Conservation (phyloP, 441 rosid genomes). For the Hura crepitans region DNA sequence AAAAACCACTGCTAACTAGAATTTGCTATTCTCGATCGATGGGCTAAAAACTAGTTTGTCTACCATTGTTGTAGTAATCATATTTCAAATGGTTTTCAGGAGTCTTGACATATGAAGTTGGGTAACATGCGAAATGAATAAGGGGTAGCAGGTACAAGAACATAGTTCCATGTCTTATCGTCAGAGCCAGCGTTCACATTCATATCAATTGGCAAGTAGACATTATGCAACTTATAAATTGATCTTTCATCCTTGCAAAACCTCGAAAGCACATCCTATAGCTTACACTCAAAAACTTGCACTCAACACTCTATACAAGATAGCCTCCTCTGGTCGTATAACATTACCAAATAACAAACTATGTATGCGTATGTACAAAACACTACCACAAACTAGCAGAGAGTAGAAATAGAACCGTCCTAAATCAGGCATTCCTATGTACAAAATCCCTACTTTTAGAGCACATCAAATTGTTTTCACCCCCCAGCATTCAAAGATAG, state of each 20-base stretch:
- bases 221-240: not conserved
- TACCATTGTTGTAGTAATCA: no score
- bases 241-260: slow-evolving; percentile 1
- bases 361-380: not conserved
- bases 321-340: slow-evolving; percentile 22
- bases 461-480: not conserved
- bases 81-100: no score
- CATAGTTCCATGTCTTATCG: no score
- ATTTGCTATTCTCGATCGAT: no score
- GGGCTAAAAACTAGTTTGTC: no score
- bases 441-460: not conserved
- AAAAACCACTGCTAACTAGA: no score
- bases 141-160: no score
- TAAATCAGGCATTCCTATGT: slow-evolving; percentile 15
- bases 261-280: not conserved
- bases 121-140: no score
- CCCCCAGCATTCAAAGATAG: not conserved
- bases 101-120: no score
- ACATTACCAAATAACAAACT: not conserved
- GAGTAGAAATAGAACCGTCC: not conserved
- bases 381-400: not conserved
- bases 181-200: not conserved
- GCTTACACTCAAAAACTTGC: slow-evolving; percentile 6
- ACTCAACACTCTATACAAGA: slow-evolving; percentile 30
- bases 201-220: not conserved